phyloP scores from a whole-genome alignment of 2,329 filamentous ascomycete species.

The Beauveria medogensis region DNA sequence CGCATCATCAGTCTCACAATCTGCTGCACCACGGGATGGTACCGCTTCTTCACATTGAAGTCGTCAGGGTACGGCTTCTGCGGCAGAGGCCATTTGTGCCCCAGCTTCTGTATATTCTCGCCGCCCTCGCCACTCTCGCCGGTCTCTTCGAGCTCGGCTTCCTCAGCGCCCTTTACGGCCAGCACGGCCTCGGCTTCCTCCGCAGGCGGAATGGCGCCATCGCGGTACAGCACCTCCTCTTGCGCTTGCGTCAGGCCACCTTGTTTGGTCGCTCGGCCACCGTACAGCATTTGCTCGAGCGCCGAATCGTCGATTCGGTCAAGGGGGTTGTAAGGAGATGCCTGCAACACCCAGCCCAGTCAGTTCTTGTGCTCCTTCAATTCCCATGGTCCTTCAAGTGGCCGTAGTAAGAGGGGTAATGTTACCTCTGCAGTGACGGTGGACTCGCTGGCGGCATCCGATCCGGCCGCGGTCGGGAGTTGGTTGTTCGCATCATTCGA shows the following conservation, averaged over 20 bases:
- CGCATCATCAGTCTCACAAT: constrained; percentile 86
- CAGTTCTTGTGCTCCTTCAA: constrained; percentile 11
- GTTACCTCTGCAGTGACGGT: neutral
- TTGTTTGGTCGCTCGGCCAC: constrained; percentile 24
- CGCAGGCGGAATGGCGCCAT: constrained; percentile 32
- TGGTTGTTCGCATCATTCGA: constrained; percentile 25
- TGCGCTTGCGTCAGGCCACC: constrained; percentile 34
- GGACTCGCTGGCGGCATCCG: constrained; percentile 5
- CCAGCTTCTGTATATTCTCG: constrained; percentile 28
- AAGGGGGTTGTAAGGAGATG: constrained; percentile 13
- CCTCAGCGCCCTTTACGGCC: constrained; percentile 17
- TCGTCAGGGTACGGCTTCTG: constrained; percentile 53
- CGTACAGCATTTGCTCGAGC: constrained; percentile 29
- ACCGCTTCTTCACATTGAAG: constrained; percentile 66
- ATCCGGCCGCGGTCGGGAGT: constrained; percentile 17
- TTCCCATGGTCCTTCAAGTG: neutral
- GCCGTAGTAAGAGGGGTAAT: neutral
- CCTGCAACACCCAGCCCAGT: constrained; percentile 7
- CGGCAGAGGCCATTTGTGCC: constrained; percentile 74
- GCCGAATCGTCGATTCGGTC: constrained; percentile 27
- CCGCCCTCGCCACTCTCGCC: neutral
- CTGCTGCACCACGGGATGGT: constrained; percentile 78
- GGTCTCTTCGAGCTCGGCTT: constrained; percentile 3
- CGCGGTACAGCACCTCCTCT: constrained; percentile 34
- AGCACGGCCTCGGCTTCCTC: constrained; percentile 24